Evolutionary conservation across 306 rosid genomes (phyloP).

Genomic region (Ammopiptanthus mongolicus): DNA sequence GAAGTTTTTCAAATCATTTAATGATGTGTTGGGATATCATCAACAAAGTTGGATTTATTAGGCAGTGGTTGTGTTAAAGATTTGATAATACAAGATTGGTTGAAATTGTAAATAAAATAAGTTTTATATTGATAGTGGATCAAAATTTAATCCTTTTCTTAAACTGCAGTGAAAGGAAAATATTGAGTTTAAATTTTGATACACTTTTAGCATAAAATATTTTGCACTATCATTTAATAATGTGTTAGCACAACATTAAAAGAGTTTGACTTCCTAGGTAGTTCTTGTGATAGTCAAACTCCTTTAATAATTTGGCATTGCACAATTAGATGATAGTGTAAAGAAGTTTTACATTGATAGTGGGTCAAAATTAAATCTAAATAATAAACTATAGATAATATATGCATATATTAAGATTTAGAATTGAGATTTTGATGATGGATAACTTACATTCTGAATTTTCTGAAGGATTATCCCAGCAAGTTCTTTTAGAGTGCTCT

Average conservation of each 20-base stretch:
- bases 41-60: too few species aligned
- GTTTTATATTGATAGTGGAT: too few species aligned
- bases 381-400: background rate
- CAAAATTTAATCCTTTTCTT: background rate
- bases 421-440: background rate
- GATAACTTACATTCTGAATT: background rate
- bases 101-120: too few species aligned
- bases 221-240: background rate
- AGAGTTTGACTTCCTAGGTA: background rate
- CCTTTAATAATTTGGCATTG: background rate
- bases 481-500: background rate
- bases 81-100: too few species aligned
- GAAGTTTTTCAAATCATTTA: too few species aligned
- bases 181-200: background rate
- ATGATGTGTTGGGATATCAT: too few species aligned
- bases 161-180: background rate
- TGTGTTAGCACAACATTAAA: background rate
- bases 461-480: background rate
- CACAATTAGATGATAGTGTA: background rate
- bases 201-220: background rate
- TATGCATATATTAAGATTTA: background rate
- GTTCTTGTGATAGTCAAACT: background rate
- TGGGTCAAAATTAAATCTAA: background rate
- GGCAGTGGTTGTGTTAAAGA: too few species aligned
- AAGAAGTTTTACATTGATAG: background rate